phyloP scores from a whole-genome alignment of 1,284 basidiomycete genomes.

The Gymnopus androsaceus region DNA sequence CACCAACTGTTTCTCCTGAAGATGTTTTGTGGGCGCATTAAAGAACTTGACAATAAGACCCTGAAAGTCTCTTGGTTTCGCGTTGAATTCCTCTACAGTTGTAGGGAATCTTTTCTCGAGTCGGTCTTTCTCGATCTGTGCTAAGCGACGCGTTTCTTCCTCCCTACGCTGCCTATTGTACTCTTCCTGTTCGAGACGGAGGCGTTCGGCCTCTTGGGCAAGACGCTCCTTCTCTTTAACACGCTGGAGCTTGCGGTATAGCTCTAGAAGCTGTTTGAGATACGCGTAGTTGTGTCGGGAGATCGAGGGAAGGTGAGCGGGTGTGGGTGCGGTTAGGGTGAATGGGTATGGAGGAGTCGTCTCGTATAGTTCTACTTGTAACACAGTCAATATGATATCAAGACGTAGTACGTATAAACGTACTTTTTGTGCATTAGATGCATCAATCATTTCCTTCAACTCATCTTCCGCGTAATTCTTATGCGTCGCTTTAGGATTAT shows the following conservation, averaged over 20 bases:
- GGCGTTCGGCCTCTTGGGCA: not conserved
- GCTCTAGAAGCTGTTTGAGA: not conserved
- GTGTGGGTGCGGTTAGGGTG: conserved; percentile 6
- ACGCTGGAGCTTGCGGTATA: not conserved
- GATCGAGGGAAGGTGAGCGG: conserved; percentile 5
- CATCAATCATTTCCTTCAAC: conserved; percentile 5
- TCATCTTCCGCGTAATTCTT: conserved; percentile 1
- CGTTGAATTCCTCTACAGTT: conserved; percentile 4
- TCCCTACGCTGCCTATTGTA: conserved; percentile 7
- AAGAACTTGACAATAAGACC: conserved; percentile 1
- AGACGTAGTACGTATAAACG: not conserved
- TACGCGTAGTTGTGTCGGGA: conserved; percentile 9
- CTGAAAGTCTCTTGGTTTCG: conserved; percentile 3
- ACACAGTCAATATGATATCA: not conserved
- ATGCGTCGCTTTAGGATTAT: not conserved
- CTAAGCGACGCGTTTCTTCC: conserved; percentile 2
- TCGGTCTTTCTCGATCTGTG: not conserved
- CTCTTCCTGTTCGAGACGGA: not conserved
- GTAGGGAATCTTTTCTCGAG: conserved; percentile 1
- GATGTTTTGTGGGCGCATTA: not conserved
- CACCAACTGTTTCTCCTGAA: conserved; percentile 4
- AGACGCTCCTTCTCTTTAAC: not conserved
- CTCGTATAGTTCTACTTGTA: conserved; percentile 7
- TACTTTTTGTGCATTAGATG: conserved; percentile 7
- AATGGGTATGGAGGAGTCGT: conserved; percentile 11